phyloP scores from a whole-genome alignment of 1,284 basidiomycete species.

The Sanghuangporus sanghuang region DNA sequence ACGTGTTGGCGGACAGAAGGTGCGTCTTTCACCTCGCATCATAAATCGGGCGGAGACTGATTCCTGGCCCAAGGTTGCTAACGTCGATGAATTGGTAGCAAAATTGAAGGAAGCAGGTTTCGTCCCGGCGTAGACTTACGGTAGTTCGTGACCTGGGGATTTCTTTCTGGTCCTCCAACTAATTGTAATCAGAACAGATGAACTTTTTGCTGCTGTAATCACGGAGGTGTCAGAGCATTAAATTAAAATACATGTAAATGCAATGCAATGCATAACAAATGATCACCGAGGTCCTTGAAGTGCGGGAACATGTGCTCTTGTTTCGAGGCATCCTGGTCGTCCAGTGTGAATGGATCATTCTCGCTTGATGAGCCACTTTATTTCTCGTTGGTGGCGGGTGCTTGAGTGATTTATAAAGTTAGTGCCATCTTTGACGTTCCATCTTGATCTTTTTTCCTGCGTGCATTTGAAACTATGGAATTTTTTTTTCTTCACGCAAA shows the following conservation, averaged over 20 bases:
- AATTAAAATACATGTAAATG: too few relatives aligned
- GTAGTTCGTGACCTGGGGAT: too few relatives aligned
- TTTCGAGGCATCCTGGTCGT: neutral
- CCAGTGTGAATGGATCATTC: neutral
- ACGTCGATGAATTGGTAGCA: slow-evolving; percentile 84
- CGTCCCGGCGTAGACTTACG: slow-evolving; percentile 2
- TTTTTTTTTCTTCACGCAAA: too few relatives aligned
- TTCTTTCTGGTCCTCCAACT: neutral
- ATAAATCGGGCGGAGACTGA: neutral
- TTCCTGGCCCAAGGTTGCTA: slow-evolving; percentile 50
- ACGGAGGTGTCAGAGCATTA: too few relatives aligned
- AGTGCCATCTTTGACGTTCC: neutral
- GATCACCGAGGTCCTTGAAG: too few relatives aligned
- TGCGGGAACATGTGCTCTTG: neutral
- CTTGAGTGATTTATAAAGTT: neutral
- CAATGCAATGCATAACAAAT: too few relatives aligned
- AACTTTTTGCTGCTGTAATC: neutral
- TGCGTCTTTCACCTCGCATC: slow-evolving; percentile 28
- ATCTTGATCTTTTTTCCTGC: neutral
- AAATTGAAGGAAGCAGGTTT: slow-evolving; percentile 93
- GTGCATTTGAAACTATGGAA: too few relatives aligned
- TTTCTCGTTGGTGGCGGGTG: neutral
- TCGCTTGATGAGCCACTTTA: neutral
- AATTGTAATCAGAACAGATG: neutral
- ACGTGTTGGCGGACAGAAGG: slow-evolving; percentile 90